Conservation (phyloP, 2,329 filamentous ascomycete genomes). For the Pseudogymnoascus verrucosus region DNA sequence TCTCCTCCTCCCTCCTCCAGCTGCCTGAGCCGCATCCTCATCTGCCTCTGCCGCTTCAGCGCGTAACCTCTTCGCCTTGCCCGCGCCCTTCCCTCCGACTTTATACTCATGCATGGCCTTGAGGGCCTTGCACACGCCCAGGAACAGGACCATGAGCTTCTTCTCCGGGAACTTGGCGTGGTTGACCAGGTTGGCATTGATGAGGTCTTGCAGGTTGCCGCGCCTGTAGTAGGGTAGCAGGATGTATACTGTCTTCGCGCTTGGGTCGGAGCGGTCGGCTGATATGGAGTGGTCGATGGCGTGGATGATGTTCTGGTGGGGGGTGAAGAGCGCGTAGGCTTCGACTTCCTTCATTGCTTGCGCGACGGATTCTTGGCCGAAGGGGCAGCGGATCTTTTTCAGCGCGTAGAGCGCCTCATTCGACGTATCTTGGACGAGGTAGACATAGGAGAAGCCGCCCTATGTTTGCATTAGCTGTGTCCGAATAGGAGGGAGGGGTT, state of each 20-base stretch:
- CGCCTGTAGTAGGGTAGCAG: conserved; percentile 90
- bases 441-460: conserved; percentile 98
- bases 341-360: conserved; percentile 96
- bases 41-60: conserved; percentile 31
- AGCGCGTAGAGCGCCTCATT: conserved; percentile 82
- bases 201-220: conserved; percentile 94
- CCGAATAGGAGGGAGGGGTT: not conserved
- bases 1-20: conserved; percentile 34
- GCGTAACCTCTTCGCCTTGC: conserved; percentile 36
- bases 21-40: conserved; percentile 32
- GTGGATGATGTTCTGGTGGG: conserved; percentile 78
- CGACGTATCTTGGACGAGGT: conserved; percentile 87
- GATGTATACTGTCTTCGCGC: conserved; percentile 91
- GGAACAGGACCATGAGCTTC: conserved; percentile 78
- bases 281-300: conserved; percentile 76
- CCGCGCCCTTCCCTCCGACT: conserved; percentile 45
- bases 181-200: conserved; percentile 97
- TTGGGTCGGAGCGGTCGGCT: conserved; percentile 58
- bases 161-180: conserved; percentile 84
- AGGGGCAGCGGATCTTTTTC: conserved; percentile 98
- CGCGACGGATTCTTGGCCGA: conserved; percentile 90
- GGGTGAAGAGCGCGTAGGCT: conserved; percentile 83
- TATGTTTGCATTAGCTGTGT: conserved; percentile 29
- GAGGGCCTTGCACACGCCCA: conserved; percentile 83
- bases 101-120: conserved; percentile 87